These are phyloP conservation scores for Penicillium desertorum DNA, from an alignment of 495 filamentous ascomycete genomes.

Conservation along the genomic window DNA sequence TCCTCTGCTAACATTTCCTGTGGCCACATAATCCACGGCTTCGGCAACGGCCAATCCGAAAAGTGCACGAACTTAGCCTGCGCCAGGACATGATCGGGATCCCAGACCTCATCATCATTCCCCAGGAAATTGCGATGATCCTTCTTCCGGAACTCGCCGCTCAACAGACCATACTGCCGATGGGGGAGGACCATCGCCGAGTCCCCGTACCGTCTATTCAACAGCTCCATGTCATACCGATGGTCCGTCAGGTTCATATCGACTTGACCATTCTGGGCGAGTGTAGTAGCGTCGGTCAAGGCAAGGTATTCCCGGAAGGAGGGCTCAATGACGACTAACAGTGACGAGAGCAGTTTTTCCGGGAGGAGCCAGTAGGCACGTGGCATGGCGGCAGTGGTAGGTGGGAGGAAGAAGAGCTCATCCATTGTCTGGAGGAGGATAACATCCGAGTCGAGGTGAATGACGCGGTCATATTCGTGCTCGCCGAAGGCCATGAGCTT, in stretches of 20 bases:
- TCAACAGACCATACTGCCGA: constrained; percentile 66
- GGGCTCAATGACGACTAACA: constrained; percentile 65
- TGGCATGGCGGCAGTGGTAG: constrained; percentile 59
- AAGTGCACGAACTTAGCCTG: constrained; percentile 81
- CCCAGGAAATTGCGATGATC: constrained; percentile 65
- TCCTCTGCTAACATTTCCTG: constrained; percentile 52
- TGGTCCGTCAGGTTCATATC: constrained; percentile 31
- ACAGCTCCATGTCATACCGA: constrained; percentile 68
- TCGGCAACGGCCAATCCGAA: constrained; percentile 76
- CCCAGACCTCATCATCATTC: constrained; percentile 62
- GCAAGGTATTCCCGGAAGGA: constrained; percentile 53
- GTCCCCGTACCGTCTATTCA: constrained; percentile 68
- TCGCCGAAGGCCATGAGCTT: constrained; percentile 72
- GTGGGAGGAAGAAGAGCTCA: constrained; percentile 71
- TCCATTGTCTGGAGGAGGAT: constrained; percentile 65
- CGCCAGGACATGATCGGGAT: constrained; percentile 58
- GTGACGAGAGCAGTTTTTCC: constrained; percentile 55
- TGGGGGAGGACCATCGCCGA: constrained; percentile 74
- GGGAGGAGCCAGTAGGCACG: constrained; percentile 70
- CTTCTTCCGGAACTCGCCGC: constrained; percentile 65
- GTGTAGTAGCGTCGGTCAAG: constrained; percentile 44
- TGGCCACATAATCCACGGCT: constrained; percentile 71
- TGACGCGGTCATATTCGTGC: constrained; percentile 63
- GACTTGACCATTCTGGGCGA: constrained; percentile 39
- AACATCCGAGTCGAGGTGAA: constrained; percentile 69